Percentiles rank a stretch among this genome's conserved stretches.
Evolutionary conservation across 805 yeast genomes (phyloP).

Genomic region (Brettanomyces sp.): DNA sequence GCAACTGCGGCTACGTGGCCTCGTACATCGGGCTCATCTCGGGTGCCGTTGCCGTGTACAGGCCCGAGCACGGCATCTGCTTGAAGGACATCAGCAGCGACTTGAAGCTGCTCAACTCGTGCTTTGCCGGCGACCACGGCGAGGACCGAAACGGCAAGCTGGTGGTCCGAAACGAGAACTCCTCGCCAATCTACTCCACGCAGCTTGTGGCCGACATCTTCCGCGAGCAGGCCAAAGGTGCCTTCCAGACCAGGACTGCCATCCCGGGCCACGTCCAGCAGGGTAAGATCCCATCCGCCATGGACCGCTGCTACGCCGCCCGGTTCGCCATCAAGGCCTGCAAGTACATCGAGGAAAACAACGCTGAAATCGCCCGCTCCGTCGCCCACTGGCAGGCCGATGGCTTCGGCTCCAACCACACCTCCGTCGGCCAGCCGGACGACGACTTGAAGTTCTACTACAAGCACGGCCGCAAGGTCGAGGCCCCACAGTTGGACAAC

Average conservation of each 20-base stretch:
- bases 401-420: constrained; percentile 16
- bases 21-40: constrained; percentile 57
- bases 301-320: constrained; percentile 84
- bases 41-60: constrained; percentile 68
- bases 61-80: constrained; percentile 63
- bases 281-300: constrained; percentile 91
- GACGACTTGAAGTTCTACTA: constrained; percentile 41
- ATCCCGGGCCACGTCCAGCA: constrained; percentile 86
- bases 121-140: constrained; percentile 55
- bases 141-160: constrained; percentile 61
- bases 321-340: constrained; percentile 86
- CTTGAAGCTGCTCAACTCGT: constrained; percentile 47
- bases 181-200: constrained; percentile 58
- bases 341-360: constrained; percentile 66
- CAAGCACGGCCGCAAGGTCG: constrained; percentile 36
- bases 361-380: constrained; percentile 7
- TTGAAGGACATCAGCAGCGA: constrained; percentile 57
- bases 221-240: constrained; percentile 50
- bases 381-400: constrained; percentile 10
- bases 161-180: constrained; percentile 57
- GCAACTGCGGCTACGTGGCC: constrained; percentile 74
- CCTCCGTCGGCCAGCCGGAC: constrained; percentile 18
- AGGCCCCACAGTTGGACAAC: constrained; percentile 27
- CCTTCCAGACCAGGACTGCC: constrained; percentile 72
- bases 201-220: constrained; percentile 64